Evolutionary conservation across 2,329 filamentous ascomycete species (phyloP).

Genomic region (Neofusicoccum cordaticola): DNA sequence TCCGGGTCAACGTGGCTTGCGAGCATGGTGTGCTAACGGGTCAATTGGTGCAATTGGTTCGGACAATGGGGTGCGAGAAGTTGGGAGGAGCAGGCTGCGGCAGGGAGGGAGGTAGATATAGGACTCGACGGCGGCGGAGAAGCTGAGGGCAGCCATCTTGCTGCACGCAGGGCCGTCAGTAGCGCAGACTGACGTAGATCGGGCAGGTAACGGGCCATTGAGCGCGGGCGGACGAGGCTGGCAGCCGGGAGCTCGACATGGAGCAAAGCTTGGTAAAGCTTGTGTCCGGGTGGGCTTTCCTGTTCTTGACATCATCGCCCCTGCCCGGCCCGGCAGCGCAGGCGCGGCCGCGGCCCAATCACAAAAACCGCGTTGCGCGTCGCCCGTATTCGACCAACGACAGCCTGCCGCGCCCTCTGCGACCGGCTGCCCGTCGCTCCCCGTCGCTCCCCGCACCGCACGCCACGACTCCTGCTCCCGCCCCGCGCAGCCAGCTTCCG

Average conservation of each 20-base stretch:
- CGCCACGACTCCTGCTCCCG: no score
- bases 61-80: background rate
- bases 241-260: slow-evolving; percentile 9
- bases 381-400: background rate
- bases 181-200: slow-evolving; percentile 8
- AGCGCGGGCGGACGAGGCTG: background rate
- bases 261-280: slow-evolving; percentile 19
- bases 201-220: background rate
- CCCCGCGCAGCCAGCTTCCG: no score
- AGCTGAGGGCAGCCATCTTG: background rate
- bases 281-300: slow-evolving; percentile 10
- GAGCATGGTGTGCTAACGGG: background rate
- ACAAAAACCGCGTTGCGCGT: background rate
- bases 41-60: background rate
- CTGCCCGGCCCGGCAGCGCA: background rate
- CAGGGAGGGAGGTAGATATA: background rate
- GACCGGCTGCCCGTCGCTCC: no score
- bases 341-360: background rate
- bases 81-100: background rate
- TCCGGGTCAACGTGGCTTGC: slow-evolving; percentile 50
- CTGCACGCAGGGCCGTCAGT: background rate
- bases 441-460: no score
- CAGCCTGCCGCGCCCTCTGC: no score
- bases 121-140: background rate
- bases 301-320: slow-evolving; percentile 4